Evolutionary conservation across 139 green algal genomes (phyloP), one percentile per base, ranked within the genome.

Genomic region (Yamagishiella unicocca): DNA sequence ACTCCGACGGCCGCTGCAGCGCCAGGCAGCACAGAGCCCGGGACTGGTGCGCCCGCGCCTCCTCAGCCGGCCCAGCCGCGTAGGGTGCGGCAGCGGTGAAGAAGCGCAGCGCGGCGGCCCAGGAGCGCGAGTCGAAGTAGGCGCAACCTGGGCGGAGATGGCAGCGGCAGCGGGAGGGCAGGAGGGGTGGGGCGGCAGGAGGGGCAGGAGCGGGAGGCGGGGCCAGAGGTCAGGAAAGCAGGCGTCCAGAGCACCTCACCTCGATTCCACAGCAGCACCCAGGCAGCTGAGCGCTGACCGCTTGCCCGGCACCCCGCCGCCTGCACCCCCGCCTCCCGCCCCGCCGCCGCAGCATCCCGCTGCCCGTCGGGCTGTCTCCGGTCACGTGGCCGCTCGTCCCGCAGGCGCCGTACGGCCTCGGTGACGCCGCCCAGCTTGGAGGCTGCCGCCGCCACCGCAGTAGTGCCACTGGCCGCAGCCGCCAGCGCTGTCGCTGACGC

Each of bases 201-300:
- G 12, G 50, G 50, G 50, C 50, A 25, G 50, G 17, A 58, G 50
- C 14, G 50, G 50, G 50, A 58, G 50, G 14, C 50, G 50, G 17
- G 14, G 14, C 50, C 12, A 58, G 14, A 58, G 50, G 14, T 12
- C 50, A 17, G 17, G 17, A 58, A 25, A 58, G 50, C n/a, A n/a
- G n/a, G n/a, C n/a, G n/a, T n/a, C n/a, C 50, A 25, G 14, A 12
- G 14, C 55, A 5, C 37, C 77, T 14, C 45, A 86, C 80, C 80
- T 77, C 80, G 37, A 43, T 86, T 86, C 80, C 80, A 86, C 40
- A 86, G 80, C n/a, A 86, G 43, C 31, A 55, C 43, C 40, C 62
- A 77, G 8, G 43, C 80, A 31, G 21, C 33, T 19, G 22, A 37
- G 0, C 80, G 80, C 64, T 68, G 80, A n/a, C n/a, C n/a, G n/a